Evolutionary conservation across 176 grass and related monocot genomes (phyloP), one percentile per base, ranked within the genome.

Genomic region (Raddia distichophylla): DNA sequence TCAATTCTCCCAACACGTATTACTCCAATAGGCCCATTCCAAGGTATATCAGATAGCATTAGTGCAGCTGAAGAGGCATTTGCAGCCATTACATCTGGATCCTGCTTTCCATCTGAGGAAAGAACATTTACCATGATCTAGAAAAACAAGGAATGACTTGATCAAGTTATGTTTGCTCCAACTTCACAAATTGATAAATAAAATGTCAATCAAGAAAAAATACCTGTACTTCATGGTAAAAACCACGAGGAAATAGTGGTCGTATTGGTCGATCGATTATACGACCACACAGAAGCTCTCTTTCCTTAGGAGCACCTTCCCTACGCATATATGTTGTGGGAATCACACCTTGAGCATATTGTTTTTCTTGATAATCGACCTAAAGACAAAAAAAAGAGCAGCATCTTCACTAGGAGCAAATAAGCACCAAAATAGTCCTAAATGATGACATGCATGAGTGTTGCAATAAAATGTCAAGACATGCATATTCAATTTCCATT

Each of bases 321-420:
- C 93, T 91, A 71, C 96, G 89, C 91, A 95, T 99, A 75, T 93
- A 99, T 72, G 96, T 99, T 64, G 96, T 91, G 22, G 96, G 96
- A 81, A 95, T 99, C 56, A 99, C 73, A 75, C 96, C 96, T 90
- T 95, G 96, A 59, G 96, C 89, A 53, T 86, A 99, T 78, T 95
- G 93, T 71, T 99, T 99, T 82, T 99, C 96, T 93, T 95, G 93
- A 84, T 99, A 99, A 62, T 99, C 92, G 77, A 99, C 96, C 93
- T 99, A 77, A 51, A 88, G 34, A 12, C 46, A 76, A 10, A 64
- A 9, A 71, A 64, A 22, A 48, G 20, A 67, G 10, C 59, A 83
- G 27, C 35, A 56, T 66, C 34, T 57, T 71, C 33, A 54, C 64
- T 57, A 71, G 44, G 27, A 40, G 42, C 6, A 13, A 57, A 77